Conservation (phyloP, 768 basidiomycete species). For the Amanita muscaria region DNA sequence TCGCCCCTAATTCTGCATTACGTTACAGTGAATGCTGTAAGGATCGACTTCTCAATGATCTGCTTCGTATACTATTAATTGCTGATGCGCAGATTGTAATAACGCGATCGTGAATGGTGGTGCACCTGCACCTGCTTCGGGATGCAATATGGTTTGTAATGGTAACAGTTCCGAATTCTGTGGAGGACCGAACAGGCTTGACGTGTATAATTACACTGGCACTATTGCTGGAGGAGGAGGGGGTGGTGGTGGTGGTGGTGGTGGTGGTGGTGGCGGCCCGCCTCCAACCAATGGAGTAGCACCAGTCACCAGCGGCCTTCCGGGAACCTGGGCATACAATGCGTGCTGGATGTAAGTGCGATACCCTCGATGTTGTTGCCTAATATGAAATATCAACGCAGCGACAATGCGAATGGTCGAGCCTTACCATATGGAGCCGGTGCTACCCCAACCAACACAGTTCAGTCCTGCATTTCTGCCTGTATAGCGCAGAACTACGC, state of each 20-base stretch:
- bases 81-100: constrained; percentile 37
- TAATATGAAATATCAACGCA: constrained; percentile 15
- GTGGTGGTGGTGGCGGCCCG: constrained; percentile 17
- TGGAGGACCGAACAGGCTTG: constrained; percentile 62
- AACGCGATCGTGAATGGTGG: constrained; percentile 36
- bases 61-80: constrained; percentile 9
- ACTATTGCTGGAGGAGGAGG: constrained; percentile 25
- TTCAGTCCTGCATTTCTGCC: constrained; percentile 50
- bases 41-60: constrained; percentile 17
- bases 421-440: constrained; percentile 29
- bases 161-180: constrained; percentile 62
- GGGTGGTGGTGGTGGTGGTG: too few species aligned
- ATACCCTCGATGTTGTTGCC: not conserved
- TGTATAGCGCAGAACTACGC: constrained; percentile 53
- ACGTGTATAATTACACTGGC: constrained; percentile 64
- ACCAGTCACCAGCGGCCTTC: constrained; percentile 45
- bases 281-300: constrained; percentile 17
- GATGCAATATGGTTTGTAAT: constrained; percentile 59
- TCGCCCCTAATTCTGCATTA: constrained; percentile 24
- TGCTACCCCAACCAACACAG: constrained; percentile 35
- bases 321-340: constrained; percentile 47
- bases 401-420: constrained; percentile 60
- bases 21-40: constrained; percentile 47
- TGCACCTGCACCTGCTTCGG: constrained; percentile 35
- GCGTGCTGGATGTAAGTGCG: constrained; percentile 55